Conservation (phyloP, 2,329 filamentous ascomycete species). For the Berkeleyomyces rouxiae region DNA sequence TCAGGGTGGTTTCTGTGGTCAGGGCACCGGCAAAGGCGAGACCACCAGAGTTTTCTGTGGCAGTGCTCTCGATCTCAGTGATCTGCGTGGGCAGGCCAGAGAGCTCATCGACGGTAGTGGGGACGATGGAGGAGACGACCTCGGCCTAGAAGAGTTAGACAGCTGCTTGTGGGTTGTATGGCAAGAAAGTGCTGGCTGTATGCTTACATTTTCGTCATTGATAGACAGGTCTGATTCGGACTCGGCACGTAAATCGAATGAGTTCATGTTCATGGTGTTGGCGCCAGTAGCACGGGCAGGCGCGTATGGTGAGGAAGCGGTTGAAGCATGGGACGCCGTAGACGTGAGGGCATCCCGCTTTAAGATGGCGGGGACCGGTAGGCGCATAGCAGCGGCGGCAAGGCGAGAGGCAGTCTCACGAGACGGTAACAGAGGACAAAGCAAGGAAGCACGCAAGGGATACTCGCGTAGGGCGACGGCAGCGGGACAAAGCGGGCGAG, state of each 20-base stretch:
- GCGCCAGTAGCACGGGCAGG: neutral
- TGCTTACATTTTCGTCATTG: neutral
- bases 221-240: neutral
- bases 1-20: slow-evolving; percentile 15
- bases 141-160: neutral
- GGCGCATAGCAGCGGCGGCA: neutral
- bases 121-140: neutral
- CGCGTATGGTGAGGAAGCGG: neutral
- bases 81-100: slow-evolving; percentile 10
- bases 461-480: too few relatives aligned
- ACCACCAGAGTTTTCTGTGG: slow-evolving; percentile 18
- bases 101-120: slow-evolving; percentile 1
- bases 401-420: neutral
- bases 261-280: neutral
- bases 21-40: slow-evolving; percentile 13
- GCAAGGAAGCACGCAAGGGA: neutral
- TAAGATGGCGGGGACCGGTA: neutral
- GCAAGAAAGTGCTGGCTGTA: neutral
- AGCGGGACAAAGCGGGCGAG: neutral
- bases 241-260: neutral
- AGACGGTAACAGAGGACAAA: neutral
- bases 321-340: neutral
- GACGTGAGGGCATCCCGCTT: neutral
- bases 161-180: neutral
- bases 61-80: neutral